Evolutionary conservation across 2,329 filamentous ascomycete species (phyloP).

Genomic region (Beauveria bassiana): DNA sequence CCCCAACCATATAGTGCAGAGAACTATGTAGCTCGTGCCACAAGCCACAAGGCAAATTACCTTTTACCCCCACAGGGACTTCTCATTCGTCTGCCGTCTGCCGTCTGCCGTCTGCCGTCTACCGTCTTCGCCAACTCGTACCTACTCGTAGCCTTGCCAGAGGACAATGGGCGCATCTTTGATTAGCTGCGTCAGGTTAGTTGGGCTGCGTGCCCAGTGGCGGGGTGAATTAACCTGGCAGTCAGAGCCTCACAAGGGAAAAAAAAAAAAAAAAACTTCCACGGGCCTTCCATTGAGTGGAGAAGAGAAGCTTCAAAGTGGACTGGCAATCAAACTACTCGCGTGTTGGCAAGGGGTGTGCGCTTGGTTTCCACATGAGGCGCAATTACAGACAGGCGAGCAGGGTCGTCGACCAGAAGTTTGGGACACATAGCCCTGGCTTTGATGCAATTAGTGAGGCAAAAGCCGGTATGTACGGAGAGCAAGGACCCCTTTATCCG

Average conservation of each 20-base stretch:
- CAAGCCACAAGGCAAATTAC: background rate
- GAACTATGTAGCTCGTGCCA: background rate
- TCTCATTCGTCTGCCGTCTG: background rate
- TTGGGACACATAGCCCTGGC: background rate
- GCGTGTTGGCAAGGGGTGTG: background rate
- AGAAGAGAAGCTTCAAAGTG: background rate
- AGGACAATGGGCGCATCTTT: background rate
- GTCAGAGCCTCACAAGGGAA: background rate
- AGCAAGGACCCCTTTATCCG: background rate
- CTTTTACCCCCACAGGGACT: background rate
- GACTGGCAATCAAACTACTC: constrained; percentile 10
- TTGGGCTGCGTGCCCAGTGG: background rate
- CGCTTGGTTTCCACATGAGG: background rate
- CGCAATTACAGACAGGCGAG: background rate
- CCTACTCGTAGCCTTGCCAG: background rate
- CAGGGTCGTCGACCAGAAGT: background rate
- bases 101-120: background rate
- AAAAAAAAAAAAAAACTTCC: background rate
- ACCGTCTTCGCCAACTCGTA: background rate
- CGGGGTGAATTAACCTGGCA: background rate
- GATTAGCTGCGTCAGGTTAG: background rate
- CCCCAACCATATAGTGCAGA: background rate
- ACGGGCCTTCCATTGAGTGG: constrained; percentile 7
- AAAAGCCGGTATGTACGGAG: background rate
- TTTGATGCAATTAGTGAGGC: background rate